phyloP scores from a whole-genome alignment of 192 early-diverging fungal species.

The Obelidium mucronatum region DNA sequence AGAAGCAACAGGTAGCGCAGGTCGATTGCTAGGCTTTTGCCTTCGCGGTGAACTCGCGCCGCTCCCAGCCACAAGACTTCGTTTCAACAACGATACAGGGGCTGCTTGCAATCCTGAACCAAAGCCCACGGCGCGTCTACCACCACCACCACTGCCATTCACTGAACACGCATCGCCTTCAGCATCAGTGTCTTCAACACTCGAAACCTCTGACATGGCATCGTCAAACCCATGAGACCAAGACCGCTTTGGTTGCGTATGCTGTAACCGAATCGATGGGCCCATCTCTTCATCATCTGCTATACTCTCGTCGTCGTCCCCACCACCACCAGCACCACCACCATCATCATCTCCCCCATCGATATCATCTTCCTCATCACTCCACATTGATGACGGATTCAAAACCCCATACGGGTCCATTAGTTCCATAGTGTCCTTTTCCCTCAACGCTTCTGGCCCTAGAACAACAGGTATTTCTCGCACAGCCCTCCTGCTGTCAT shows the following conservation, averaged over 20 bases:
- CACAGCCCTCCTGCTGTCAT: neutral
- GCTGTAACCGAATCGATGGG: too few species aligned
- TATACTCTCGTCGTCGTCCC: neutral
- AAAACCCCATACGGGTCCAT: slow-evolving; percentile 39
- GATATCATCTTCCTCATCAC: neutral
- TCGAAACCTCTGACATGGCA: neutral
- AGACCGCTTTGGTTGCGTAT: neutral
- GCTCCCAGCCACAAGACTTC: neutral
- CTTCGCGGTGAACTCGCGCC: too few species aligned
- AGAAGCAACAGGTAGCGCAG: too few species aligned
- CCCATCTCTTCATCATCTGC: neutral
- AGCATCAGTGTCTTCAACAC: neutral
- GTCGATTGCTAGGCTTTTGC: too few species aligned
- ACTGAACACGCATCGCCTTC: neutral
- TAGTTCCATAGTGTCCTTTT: slow-evolving; percentile 15
- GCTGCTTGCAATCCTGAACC: too few species aligned
- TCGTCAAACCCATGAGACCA: too few species aligned
- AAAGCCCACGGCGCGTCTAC: neutral
- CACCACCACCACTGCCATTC: too few species aligned
- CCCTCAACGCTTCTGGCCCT: neutral
- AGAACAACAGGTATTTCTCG: neutral
- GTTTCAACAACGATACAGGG: slow-evolving; percentile 1
- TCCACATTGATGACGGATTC: neutral
- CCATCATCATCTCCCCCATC: neutral
- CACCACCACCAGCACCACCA: neutral